A percentile compares a stretch with the other conserved stretches of the same genome.
Evolutionary conservation across 345 rosid species (phyloP).

Genomic region (Arabis alpina): DNA sequence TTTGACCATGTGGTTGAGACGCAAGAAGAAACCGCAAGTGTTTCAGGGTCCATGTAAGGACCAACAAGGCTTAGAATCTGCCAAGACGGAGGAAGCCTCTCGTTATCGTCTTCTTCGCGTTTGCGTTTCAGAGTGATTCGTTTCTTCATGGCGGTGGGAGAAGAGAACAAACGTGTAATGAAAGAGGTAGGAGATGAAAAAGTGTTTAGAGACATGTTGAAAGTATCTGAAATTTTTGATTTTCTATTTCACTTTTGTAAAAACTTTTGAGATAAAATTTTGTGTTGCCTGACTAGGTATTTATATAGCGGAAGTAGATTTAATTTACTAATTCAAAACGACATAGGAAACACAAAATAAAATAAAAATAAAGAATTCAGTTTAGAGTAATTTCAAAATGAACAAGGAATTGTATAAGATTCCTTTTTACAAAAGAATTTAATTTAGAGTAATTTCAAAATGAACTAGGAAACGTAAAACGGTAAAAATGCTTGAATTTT

Average conservation of each 20-base stretch:
- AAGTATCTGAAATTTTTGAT: no score
- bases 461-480: no score
- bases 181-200: not conserved
- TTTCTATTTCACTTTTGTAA: no score
- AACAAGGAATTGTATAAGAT: no score
- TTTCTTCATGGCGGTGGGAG: slow-evolving; percentile 9
- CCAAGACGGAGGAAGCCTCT: slow-evolving; percentile 28
- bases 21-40: slow-evolving; percentile 31
- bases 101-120: not conserved
- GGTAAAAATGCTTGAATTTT: no score
- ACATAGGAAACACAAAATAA: no score
- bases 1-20: slow-evolving; percentile 33
- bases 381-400: no score
- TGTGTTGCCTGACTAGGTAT: not conserved
- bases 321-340: not conserved
- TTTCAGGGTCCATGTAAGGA: slow-evolving; percentile 21
- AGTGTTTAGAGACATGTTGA: slow-evolving; percentile 16
- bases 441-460: no score
- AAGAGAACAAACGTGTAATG: slow-evolving; percentile 1
- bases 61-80: slow-evolving; percentile 16
- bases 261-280: no score
- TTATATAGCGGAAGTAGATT: not conserved
- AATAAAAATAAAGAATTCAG: no score
- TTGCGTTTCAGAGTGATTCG: slow-evolving; percentile 13
- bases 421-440: no score